A percentile compares a stretch with the other conserved stretches of the same genome.
phyloP scores from a whole-genome alignment of 208 protist genomes.

The Leishmania arabica region DNA sequence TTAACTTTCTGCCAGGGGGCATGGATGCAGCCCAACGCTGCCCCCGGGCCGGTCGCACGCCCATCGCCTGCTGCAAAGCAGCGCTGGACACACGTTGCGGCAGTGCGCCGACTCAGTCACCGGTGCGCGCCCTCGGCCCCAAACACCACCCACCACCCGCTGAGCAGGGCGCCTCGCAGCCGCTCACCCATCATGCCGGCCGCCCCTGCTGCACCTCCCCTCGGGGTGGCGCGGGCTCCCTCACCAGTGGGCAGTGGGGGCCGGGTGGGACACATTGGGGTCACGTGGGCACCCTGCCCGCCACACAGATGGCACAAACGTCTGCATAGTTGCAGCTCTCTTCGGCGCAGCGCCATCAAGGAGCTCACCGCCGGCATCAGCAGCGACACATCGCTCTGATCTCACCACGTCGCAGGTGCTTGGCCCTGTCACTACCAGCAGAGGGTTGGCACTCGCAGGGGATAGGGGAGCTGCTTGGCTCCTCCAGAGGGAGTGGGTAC shows the following conservation, averaged over 20 bases:
- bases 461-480: too few relatives aligned
- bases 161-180: too few relatives aligned
- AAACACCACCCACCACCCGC: neutral
- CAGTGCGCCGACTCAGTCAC: neutral
- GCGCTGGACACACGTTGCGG: neutral
- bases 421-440: neutral
- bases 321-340: neutral
- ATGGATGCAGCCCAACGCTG: too few relatives aligned
- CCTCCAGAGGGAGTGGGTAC: neutral
- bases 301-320: neutral
- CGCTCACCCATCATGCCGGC: neutral
- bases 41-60: too few relatives aligned
- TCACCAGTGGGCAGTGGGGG: too few relatives aligned
- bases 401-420: neutral
- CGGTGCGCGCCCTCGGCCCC: neutral
- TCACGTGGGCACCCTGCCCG: neutral
- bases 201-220: neutral
- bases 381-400: neutral
- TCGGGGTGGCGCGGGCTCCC: neutral
- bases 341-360: neutral
- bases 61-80: neutral
- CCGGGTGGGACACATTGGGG: neutral
- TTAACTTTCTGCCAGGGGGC: neutral
- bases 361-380: neutral
- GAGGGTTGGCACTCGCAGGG: neutral